A percentile compares a stretch with the other conserved stretches of the same genome.
Evolutionary conservation across 768 basidiomycete genomes (phyloP).

Genomic region (Cystofilobasidium capitatum): DNA sequence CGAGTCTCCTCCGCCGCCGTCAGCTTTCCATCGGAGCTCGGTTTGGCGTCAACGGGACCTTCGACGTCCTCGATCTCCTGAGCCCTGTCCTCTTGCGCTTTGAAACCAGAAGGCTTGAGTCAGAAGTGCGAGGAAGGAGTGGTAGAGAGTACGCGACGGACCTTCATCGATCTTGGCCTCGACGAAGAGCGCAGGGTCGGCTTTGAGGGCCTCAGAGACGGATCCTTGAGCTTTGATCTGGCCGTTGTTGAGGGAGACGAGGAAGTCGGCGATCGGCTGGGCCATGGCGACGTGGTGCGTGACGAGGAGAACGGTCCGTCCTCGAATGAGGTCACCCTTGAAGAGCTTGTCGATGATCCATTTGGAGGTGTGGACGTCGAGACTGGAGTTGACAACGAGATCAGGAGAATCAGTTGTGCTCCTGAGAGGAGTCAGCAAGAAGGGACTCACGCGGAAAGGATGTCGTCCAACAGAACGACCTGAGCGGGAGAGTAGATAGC

Average conservation of each 20-base stretch:
- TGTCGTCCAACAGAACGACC: constrained; percentile 19
- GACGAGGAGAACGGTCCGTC: constrained; percentile 50
- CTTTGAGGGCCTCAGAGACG: constrained; percentile 31
- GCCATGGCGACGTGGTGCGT: constrained; percentile 42
- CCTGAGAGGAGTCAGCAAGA: neutral
- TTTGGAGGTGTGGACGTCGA: constrained; percentile 50
- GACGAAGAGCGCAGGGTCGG: constrained; percentile 30
- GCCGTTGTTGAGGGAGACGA: constrained; percentile 37
- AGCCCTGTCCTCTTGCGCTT: constrained; percentile 15
- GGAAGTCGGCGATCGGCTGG: constrained; percentile 37
- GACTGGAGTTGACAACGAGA: constrained; percentile 41
- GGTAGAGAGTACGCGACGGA: neutral
- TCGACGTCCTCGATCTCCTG: constrained; percentile 26
- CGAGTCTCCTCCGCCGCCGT: constrained; percentile 38
- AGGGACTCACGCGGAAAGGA: constrained; percentile 8
- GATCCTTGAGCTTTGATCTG: constrained; percentile 33
- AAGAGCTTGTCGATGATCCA: constrained; percentile 49
- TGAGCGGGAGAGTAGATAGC: constrained; percentile 17
- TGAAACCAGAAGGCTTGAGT: neutral
- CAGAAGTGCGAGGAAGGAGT: neutral
- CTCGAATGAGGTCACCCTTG: constrained; percentile 45
- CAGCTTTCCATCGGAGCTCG: constrained; percentile 33
- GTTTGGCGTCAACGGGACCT: constrained; percentile 23
- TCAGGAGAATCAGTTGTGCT: neutral
- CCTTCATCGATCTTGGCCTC: constrained; percentile 30